Conservation (phyloP, 2,329 filamentous ascomycete genomes). For the Fusarium sp. region DNA sequence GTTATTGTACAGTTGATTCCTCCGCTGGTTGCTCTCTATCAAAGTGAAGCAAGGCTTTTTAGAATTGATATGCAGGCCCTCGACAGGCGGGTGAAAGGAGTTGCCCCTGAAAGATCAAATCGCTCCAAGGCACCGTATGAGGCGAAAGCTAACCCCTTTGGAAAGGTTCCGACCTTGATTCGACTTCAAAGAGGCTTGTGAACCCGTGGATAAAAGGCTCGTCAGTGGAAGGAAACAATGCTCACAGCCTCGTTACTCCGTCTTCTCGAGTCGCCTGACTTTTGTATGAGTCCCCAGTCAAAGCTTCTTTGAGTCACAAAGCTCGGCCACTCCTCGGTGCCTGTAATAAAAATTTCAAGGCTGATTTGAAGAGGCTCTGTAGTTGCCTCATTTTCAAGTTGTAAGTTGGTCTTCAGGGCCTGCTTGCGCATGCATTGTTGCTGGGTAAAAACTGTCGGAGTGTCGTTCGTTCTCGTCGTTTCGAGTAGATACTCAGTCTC, state of each 20-base stretch:
- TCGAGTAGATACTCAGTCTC: slow-evolving; percentile 47
- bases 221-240: not conserved
- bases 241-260: not conserved
- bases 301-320: slow-evolving; percentile 20
- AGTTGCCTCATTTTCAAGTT: not conserved
- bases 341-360: not conserved
- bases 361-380: not conserved
- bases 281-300: not conserved
- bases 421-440: not conserved
- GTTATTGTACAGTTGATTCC: not conserved
- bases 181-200: not conserved
- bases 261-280: not conserved
- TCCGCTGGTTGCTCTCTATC: not conserved
- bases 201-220: not conserved
- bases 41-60: not conserved
- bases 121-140: too few relatives aligned
- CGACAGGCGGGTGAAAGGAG: not conserved
- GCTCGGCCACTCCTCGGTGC: not conserved
- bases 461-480: not conserved
- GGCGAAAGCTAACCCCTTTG: not conserved
- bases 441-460: too few relatives aligned
- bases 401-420: not conserved
- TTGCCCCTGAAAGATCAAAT: not conserved
- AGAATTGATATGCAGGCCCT: not conserved
- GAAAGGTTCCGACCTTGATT: not conserved